Evolutionary conservation across 2,329 filamentous ascomycete genomes (phyloP).

Genomic region (Pestalotiopsis sp.): DNA sequence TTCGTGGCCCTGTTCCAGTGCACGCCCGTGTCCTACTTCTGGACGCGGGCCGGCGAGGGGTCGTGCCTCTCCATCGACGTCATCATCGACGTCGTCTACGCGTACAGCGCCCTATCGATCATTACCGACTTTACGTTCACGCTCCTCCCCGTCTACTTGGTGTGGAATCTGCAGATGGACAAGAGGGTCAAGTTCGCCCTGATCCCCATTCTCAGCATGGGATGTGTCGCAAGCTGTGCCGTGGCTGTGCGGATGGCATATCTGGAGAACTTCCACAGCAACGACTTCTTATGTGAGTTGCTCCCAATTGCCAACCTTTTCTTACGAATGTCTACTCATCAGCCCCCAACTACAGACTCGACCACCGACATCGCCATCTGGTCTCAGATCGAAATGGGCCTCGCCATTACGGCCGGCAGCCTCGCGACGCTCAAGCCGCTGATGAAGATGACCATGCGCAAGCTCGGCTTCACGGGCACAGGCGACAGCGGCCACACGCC

Average conservation of each 20-base stretch:
- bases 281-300: slow-evolving; percentile 23
- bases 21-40: slow-evolving; percentile 22
- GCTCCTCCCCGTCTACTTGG: slow-evolving; percentile 47
- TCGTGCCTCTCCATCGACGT: slow-evolving; percentile 32
- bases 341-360: slow-evolving; percentile 2
- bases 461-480: not conserved
- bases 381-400: slow-evolving; percentile 32
- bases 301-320: not conserved
- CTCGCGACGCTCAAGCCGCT: slow-evolving; percentile 33
- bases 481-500: not conserved
- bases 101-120: slow-evolving; percentile 42
- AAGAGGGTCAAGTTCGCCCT: slow-evolving; percentile 45
- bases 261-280: slow-evolving; percentile 19
- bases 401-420: slow-evolving; percentile 33
- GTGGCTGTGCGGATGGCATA: slow-evolving; percentile 24
- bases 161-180: slow-evolving; percentile 52
- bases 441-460: not conserved
- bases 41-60: slow-evolving; percentile 21
- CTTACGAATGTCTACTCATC: not conserved
- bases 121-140: slow-evolving; percentile 44
- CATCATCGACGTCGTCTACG: slow-evolving; percentile 45
- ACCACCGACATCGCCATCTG: slow-evolving; percentile 31
- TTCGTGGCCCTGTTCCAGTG: slow-evolving; percentile 26
- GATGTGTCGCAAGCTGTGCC: slow-evolving; percentile 37
- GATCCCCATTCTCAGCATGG: slow-evolving; percentile 51